phyloP scores from a whole-genome alignment of 2,329 filamentous ascomycete species.

The Aspergillus sojae region DNA sequence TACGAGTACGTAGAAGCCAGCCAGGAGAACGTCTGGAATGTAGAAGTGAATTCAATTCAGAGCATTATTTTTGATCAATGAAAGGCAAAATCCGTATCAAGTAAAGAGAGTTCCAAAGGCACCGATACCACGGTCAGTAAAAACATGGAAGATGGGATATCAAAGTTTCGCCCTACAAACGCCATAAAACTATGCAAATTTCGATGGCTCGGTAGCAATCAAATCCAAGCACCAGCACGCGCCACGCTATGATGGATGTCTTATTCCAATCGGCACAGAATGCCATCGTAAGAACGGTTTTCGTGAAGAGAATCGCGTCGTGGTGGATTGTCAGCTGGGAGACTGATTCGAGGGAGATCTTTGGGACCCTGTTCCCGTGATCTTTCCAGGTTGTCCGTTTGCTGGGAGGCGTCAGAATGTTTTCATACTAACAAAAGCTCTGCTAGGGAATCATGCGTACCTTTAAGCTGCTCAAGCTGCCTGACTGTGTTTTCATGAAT shows the following conservation, averaged over 20 bases:
- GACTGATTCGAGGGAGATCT: background rate
- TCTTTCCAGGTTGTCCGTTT: background rate
- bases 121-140: background rate
- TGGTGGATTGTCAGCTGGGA: background rate
- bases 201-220: background rate
- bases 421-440: too few species aligned
- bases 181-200: background rate
- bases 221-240: background rate
- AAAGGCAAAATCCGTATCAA: background rate
- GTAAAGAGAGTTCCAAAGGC: too few species aligned
- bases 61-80: background rate
- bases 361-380: background rate
- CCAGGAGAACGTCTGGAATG: background rate
- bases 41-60: background rate
- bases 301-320: background rate
- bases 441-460: background rate
- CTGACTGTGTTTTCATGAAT: background rate
- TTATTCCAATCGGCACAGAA: background rate
- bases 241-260: background rate
- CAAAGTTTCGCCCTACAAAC: constrained; percentile 1
- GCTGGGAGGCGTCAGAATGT: background rate
- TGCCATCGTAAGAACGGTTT: background rate
- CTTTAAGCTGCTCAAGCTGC: background rate
- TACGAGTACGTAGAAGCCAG: background rate
- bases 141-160: background rate